phyloP scores from a whole-genome alignment of 345 rosid genomes.

The Sonneratia caseolaris region DNA sequence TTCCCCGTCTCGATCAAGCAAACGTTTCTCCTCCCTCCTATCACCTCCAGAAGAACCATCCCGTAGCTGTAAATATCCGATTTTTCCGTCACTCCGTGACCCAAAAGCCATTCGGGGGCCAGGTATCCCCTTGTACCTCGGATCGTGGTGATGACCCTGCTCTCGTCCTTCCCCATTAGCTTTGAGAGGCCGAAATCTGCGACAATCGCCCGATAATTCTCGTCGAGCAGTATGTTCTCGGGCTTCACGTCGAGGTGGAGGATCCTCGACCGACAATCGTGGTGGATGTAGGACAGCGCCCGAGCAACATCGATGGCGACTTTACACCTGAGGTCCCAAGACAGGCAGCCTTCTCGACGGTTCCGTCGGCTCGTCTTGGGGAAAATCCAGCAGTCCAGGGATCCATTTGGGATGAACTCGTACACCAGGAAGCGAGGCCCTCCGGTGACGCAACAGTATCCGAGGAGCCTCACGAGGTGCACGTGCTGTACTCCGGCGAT shows the following conservation, averaged over 20 bases:
- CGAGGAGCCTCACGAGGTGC: slow-evolving; percentile 49
- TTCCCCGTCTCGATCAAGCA: slow-evolving; percentile 25
- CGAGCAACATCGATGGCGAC: slow-evolving; percentile 60
- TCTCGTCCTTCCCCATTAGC: slow-evolving; percentile 49
- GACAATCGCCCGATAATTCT: slow-evolving; percentile 41
- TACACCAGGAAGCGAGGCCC: slow-evolving; percentile 46
- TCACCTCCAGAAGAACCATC: slow-evolving; percentile 60
- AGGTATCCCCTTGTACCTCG: slow-evolving; percentile 61
- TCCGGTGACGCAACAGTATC: slow-evolving; percentile 32
- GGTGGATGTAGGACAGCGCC: slow-evolving; percentile 61
- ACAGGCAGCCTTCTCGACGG: slow-evolving; percentile 44
- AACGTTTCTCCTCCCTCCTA: slow-evolving; percentile 56
- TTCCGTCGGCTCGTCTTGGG: slow-evolving; percentile 12
- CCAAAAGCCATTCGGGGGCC: slow-evolving; percentile 72
- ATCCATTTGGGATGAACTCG: slow-evolving; percentile 54
- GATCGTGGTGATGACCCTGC: slow-evolving; percentile 45
- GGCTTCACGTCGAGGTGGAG: slow-evolving; percentile 69
- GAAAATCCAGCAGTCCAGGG: slow-evolving; percentile 63
- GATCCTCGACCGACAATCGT: slow-evolving; percentile 57
- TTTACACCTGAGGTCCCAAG: slow-evolving; percentile 55
- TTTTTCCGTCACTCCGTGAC: slow-evolving; percentile 51
- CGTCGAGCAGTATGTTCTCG: slow-evolving; percentile 52
- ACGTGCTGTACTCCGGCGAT: slow-evolving; percentile 67
- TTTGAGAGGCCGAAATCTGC: slow-evolving; percentile 65
- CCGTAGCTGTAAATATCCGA: slow-evolving; percentile 71